phyloP scores from a whole-genome alignment of 2,329 filamentous ascomycete genomes.

The Arthrobotrys megalospora region DNA sequence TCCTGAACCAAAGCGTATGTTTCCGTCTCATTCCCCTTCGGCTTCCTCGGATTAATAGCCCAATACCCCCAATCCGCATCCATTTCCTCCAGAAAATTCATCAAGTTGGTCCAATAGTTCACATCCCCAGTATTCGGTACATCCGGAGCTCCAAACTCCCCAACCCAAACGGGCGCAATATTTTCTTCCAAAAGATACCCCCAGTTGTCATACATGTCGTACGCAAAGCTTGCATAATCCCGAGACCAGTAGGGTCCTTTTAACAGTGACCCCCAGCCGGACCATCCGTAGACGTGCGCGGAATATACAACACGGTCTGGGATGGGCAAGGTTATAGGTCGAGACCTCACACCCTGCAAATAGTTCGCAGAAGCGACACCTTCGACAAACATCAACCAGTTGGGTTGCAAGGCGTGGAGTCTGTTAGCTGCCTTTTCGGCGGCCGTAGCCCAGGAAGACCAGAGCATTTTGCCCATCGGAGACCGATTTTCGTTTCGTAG shows the following conservation, averaged over 20 bases:
- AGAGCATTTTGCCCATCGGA: constrained; percentile 78
- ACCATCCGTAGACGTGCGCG: constrained; percentile 79
- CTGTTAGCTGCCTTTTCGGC: constrained; percentile 76
- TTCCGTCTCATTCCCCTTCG: constrained; percentile 73
- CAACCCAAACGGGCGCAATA: constrained; percentile 77
- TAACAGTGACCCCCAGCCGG: constrained; percentile 75
- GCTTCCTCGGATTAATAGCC: constrained; percentile 78
- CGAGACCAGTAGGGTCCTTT: constrained; percentile 75
- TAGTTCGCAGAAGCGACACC: constrained; percentile 79
- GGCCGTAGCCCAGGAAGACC: constrained; percentile 76
- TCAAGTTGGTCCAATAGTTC: constrained; percentile 78
- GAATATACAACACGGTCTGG: constrained; percentile 76
- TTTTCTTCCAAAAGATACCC: constrained; percentile 74
- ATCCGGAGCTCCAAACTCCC: constrained; percentile 76
- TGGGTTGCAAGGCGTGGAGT: constrained; percentile 73
- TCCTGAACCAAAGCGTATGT: constrained; percentile 76
- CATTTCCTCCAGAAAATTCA: constrained; percentile 73
- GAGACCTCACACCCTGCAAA: constrained; percentile 72
- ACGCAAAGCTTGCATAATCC: constrained; percentile 75
- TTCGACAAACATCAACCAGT: constrained; percentile 79
- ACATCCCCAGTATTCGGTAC: constrained; percentile 72
- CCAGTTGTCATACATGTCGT: constrained; percentile 77
- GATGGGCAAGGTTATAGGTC: constrained; percentile 74
- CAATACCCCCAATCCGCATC: constrained; percentile 80
- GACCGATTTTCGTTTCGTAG: constrained; percentile 79